Evolutionary conservation across 768 basidiomycete species (phyloP).

Genomic region (Boletus vinaceobasis): DNA sequence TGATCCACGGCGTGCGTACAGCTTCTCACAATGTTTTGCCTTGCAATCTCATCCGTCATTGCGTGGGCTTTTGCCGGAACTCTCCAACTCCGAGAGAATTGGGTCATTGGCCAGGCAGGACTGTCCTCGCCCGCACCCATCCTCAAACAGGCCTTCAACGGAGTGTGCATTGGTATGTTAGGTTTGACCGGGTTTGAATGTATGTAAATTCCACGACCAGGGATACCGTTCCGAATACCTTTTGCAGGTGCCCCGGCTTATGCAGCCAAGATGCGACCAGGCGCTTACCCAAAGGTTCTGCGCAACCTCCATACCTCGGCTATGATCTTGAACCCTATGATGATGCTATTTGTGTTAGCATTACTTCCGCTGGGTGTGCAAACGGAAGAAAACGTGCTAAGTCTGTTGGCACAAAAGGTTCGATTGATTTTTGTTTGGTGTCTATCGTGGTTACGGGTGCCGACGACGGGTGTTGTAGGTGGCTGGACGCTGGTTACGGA

Average conservation of each 20-base stretch:
- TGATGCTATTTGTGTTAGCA: constrained; percentile 61
- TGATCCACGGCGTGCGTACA: constrained; percentile 18
- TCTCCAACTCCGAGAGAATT: constrained; percentile 50
- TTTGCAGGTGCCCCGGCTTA: constrained; percentile 59
- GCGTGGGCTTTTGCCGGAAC: constrained; percentile 53
- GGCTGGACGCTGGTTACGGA: constrained; percentile 59
- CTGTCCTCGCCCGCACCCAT: constrained; percentile 30
- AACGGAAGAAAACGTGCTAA: constrained; percentile 57
- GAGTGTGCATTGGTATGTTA: constrained; percentile 68
- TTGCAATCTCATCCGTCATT: constrained; percentile 48
- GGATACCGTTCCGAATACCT: not conserved
- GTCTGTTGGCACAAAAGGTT: constrained; percentile 58
- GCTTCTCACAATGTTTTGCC: constrained; percentile 53
- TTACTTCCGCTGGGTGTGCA: constrained; percentile 52
- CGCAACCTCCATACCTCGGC: constrained; percentile 63
- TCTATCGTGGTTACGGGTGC: not conserved
- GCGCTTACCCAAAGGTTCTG: constrained; percentile 55
- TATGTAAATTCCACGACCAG: constrained; percentile 16
- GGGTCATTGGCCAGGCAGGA: constrained; percentile 38
- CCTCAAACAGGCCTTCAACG: constrained; percentile 54
- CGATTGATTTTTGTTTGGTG: not conserved
- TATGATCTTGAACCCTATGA: constrained; percentile 49
- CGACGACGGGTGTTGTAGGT: constrained; percentile 33
- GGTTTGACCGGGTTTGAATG: constrained; percentile 74
- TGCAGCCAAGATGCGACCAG: constrained; percentile 54